These are phyloP conservation scores for Xylaria acuta DNA, from an alignment of 495 filamentous ascomycete species.

Conservation along the genomic window DNA sequence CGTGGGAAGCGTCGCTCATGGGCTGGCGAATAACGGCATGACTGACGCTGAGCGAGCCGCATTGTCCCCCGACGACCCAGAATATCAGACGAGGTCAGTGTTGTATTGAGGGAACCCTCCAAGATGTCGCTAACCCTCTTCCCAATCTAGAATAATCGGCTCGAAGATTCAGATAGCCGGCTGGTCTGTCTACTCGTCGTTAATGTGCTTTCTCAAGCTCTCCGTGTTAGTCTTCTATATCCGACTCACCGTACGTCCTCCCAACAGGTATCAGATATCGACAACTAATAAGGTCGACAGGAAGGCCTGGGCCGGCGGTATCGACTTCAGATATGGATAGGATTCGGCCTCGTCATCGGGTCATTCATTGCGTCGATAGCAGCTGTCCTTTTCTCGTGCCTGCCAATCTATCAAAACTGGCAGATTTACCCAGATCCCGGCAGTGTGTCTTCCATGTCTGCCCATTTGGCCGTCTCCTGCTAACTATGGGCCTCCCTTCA, in stretches of 20 bases:
- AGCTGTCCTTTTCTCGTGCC: constrained; percentile 61
- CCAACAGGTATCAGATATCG: neutral
- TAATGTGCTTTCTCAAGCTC: constrained; percentile 64
- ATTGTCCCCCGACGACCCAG: constrained; percentile 54
- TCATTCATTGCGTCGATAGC: constrained; percentile 60
- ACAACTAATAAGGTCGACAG: constrained; percentile 23
- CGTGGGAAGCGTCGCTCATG: constrained; percentile 52
- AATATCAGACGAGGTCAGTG: constrained; percentile 51
- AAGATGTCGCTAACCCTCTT: neutral
- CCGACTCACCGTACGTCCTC: constrained; percentile 57
- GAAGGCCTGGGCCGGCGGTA: constrained; percentile 54
- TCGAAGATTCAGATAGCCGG: constrained; percentile 67
- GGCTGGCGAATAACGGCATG: constrained; percentile 68
- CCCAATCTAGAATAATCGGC: constrained; percentile 39
- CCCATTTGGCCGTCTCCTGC: neutral
- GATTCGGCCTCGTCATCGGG: constrained; percentile 55
- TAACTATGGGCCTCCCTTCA: constrained; percentile 27
- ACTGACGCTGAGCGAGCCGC: constrained; percentile 54
- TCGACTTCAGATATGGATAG: constrained; percentile 55
- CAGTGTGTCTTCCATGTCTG: constrained; percentile 44
- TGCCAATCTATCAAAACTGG: constrained; percentile 58
- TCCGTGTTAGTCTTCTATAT: constrained; percentile 66
- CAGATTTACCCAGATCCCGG: constrained; percentile 63
- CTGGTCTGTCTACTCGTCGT: constrained; percentile 63
- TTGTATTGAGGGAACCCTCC: neutral